These are phyloP conservation scores for Pistacia atlantica DNA, from an alignment of 345 rosid genomes.

Conservation along the genomic window DNA sequence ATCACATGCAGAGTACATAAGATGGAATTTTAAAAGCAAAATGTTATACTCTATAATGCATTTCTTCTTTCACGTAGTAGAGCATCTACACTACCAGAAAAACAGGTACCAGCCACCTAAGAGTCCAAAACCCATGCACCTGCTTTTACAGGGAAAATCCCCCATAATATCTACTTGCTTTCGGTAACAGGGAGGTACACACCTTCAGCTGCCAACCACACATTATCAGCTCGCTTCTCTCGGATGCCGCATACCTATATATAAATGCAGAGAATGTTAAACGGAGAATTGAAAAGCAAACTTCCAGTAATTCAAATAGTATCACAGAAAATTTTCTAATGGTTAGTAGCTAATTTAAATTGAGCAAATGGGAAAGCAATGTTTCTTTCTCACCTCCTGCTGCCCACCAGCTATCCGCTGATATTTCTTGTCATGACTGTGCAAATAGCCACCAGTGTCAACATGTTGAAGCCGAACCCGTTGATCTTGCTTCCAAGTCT, in stretches of 20 bases:
- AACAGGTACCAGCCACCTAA: conserved; percentile 37
- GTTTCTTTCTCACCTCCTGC: conserved; percentile 75
- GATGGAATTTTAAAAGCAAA: conserved; percentile 10
- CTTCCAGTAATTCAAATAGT: background rate
- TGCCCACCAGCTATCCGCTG: conserved; percentile 99
- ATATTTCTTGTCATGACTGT: conserved; percentile 97
- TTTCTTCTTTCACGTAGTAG: background rate
- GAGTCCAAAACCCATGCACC: conserved; percentile 42
- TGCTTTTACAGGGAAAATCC: conserved; percentile 24
- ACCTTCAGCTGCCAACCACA: conserved; percentile 99
- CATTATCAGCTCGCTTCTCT: conserved; percentile 82
- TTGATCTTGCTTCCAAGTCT: conserved; percentile 96
- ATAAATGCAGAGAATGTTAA: conserved; percentile 9
- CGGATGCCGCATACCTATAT: conserved; percentile 86
- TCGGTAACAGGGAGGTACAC: conserved; percentile 79
- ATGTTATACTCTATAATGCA: conserved; percentile 7
- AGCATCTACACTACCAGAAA: conserved; percentile 18
- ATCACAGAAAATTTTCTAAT: too few relatives aligned
- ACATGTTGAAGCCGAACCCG: conserved; percentile 89
- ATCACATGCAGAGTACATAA: background rate
- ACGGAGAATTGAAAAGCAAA: background rate
- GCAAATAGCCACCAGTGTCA: conserved; percentile 92
- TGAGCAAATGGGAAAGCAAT: background rate
- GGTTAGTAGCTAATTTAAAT: too few relatives aligned
- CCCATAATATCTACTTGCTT: conserved; percentile 43